Evolutionary conservation across 805 yeast genomes (phyloP).

Genomic region (Maudiozyma pseudohumilis): DNA sequence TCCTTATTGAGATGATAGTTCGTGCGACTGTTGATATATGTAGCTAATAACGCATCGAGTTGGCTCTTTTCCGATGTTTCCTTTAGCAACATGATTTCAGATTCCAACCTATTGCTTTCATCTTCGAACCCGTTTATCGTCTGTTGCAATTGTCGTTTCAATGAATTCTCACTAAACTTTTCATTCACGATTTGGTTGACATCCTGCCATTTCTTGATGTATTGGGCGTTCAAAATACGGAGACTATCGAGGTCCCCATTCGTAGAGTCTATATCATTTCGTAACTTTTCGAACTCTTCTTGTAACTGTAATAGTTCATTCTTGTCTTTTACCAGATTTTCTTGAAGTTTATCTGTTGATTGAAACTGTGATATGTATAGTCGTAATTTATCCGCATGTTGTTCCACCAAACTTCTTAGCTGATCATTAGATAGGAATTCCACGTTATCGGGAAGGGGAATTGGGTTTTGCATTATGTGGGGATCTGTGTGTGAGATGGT

Average conservation of each 20-base stretch:
- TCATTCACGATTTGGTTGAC: constrained; percentile 30
- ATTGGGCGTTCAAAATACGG: constrained; percentile 23
- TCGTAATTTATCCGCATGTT: constrained; percentile 11
- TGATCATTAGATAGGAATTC: constrained; percentile 19
- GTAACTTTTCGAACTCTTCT: constrained; percentile 17
- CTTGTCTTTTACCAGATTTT: constrained; percentile 7
- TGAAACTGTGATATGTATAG: constrained; percentile 19
- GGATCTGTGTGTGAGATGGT: too few species aligned
- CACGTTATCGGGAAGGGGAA: constrained; percentile 15
- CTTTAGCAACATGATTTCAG: constrained; percentile 6
- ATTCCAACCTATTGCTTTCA: constrained; percentile 11
- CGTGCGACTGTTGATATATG: constrained; percentile 35
- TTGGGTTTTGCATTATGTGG: too few species aligned
- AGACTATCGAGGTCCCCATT: constrained; percentile 21
- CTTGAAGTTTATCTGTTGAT: constrained; percentile 9
- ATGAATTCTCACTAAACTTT: constrained; percentile 31
- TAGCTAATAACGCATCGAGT: constrained; percentile 31
- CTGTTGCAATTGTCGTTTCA: constrained; percentile 24
- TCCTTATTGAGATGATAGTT: constrained; percentile 38
- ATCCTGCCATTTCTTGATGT: constrained; percentile 30
- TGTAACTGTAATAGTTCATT: constrained; percentile 15
- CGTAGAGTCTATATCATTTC: constrained; percentile 19
- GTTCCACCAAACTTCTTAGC: constrained; percentile 13
- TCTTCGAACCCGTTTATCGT: constrained; percentile 27
- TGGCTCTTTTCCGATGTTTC: constrained; percentile 18